A percentile compares a stretch with the other conserved stretches of the same genome.
Evolutionary conservation across 768 basidiomycete species (phyloP).

Genomic region (Guyanaporus albipodus): DNA sequence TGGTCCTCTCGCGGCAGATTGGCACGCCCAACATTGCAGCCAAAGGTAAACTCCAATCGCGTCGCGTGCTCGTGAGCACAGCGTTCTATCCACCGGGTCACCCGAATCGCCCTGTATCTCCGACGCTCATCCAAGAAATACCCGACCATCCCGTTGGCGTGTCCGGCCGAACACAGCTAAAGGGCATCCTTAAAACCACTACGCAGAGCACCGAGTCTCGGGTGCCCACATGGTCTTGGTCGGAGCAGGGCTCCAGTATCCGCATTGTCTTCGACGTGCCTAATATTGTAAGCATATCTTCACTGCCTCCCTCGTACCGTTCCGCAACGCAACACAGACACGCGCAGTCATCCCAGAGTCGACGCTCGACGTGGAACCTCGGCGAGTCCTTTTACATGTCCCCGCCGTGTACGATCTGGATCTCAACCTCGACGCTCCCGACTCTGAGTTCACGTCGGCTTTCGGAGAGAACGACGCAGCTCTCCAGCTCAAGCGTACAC

Average conservation of each 20-base stretch:
- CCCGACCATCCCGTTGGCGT: constrained; percentile 42
- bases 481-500: constrained; percentile 53
- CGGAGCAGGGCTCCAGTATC: constrained; percentile 39
- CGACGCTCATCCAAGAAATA: constrained; percentile 27
- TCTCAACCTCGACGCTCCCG: constrained; percentile 52
- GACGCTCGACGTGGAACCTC: constrained; percentile 62
- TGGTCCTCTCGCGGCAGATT: constrained; percentile 65
- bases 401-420: constrained; percentile 50
- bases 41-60: constrained; percentile 64
- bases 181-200: constrained; percentile 42
- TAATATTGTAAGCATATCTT: constrained; percentile 44
- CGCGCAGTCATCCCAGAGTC: constrained; percentile 41
- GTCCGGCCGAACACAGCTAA: constrained; percentile 24
- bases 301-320: constrained; percentile 2
- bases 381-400: constrained; percentile 50
- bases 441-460: constrained; percentile 45
- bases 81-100: constrained; percentile 33
- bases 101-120: constrained; percentile 10
- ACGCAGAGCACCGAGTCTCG: constrained; percentile 3
- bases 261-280: constrained; percentile 53
- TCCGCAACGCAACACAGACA: constrained; percentile 35
- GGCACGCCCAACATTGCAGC: constrained; percentile 72
- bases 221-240: constrained; percentile 53
- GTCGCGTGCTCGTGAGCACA: constrained; percentile 54
- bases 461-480: constrained; percentile 23